Evolutionary conservation across 2,329 filamentous ascomycete species (phyloP).

Genomic region (Trichothecium roseum): DNA sequence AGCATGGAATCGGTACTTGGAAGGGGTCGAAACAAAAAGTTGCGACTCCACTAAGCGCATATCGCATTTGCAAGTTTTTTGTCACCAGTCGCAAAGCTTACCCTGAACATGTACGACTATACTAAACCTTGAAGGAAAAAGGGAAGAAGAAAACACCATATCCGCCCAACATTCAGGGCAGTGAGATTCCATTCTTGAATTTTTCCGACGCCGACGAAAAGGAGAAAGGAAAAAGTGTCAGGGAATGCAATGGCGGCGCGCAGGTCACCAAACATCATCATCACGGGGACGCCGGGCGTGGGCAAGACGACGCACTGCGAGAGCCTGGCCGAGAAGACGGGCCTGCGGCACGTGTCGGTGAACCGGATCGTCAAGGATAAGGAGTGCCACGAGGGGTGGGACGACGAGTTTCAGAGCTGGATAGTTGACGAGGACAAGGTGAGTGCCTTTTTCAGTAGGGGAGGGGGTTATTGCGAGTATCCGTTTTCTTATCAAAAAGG

Average conservation of each 20-base stretch:
- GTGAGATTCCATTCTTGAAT: too few relatives aligned
- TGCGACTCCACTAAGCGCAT: too few relatives aligned
- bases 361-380: conserved; percentile 89
- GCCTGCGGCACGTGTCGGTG: conserved; percentile 73
- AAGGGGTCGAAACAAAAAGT: not conserved
- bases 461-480: not conserved
- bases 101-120: too few relatives aligned
- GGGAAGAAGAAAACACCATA: too few relatives aligned
- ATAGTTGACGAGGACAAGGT: conserved; percentile 97
- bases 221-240: not conserved
- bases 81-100: too few relatives aligned
- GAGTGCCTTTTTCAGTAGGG: conserved; percentile 11
- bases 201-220: too few relatives aligned
- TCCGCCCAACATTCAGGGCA: too few relatives aligned
- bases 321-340: conserved; percentile 63
- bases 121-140: too few relatives aligned
- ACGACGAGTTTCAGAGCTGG: conserved; percentile 77
- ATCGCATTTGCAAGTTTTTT: too few relatives aligned
- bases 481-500: not conserved
- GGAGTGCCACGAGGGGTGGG: conserved; percentile 77
- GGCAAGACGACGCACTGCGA: conserved; percentile 94
- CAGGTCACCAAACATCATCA: conserved; percentile 72
- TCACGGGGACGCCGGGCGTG: conserved; percentile 91
- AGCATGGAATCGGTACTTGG: too few relatives aligned
- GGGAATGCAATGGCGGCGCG: conserved; percentile 28